phyloP scores from a whole-genome alignment of 768 basidiomycete species.

The Lyophyllum decastes region DNA sequence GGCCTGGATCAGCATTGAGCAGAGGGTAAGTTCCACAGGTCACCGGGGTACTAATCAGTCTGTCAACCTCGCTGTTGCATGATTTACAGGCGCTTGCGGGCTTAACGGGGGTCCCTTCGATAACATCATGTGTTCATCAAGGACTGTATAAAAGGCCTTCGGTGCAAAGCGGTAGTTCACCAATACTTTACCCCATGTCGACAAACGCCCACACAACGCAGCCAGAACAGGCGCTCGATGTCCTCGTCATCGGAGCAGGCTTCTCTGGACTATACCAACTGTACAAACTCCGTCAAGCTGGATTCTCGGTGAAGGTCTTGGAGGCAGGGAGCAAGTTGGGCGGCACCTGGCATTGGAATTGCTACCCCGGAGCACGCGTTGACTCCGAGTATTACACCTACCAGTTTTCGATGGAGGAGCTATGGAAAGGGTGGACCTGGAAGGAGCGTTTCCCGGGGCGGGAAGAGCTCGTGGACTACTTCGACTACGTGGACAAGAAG shows the following conservation, averaged over 20 bases:
- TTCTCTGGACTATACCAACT: conserved; percentile 24
- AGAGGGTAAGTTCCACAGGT: too few relatives aligned
- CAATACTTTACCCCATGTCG: neutral
- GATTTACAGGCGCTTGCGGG: neutral
- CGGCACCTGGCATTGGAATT: conserved; percentile 28
- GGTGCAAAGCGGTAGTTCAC: neutral
- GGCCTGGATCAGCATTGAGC: too few relatives aligned
- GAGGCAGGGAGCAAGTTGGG: conserved; percentile 23
- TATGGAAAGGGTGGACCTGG: conserved; percentile 27
- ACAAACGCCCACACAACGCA: neutral
- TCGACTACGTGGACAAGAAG: conserved; percentile 24
- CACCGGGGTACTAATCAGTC: too few relatives aligned
- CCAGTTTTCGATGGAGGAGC: conserved; percentile 22
- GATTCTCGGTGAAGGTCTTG: conserved; percentile 20
- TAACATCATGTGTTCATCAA: neutral
- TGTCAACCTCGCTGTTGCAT: too few relatives aligned
- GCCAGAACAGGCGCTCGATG: conserved; percentile 13
- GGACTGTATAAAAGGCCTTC: neutral
- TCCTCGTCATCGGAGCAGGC: conserved; percentile 26
- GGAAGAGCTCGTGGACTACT: conserved; percentile 23
- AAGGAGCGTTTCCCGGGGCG: conserved; percentile 15
- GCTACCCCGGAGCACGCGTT: conserved; percentile 27
- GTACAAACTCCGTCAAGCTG: conserved; percentile 16
- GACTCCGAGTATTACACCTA: conserved; percentile 26
- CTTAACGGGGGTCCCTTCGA: neutral